Evolutionary conservation across 23 red algal genomes (phyloP), one percentile per base, ranked within the genome.

Genomic region (Agarophyton chilense): DNA sequence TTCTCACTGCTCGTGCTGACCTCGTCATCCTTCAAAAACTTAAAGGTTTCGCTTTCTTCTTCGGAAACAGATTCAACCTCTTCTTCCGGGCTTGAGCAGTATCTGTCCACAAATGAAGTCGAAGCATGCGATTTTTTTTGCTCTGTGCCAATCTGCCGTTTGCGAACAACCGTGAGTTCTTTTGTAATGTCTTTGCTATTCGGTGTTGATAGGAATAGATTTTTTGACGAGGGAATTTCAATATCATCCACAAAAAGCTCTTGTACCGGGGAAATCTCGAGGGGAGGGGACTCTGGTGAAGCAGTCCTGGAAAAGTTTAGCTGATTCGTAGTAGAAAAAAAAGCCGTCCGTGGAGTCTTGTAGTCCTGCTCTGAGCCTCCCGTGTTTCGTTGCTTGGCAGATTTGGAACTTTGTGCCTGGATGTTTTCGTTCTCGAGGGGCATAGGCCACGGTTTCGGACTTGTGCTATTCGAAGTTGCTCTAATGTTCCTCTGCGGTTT

Each of bases 391-490:
- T 29, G 39, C 21, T 29, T 74, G 0, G 41, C 33, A 3, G 9
- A 29, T 21, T 10, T 18, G 21, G 19, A 47, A 74, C 10, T 47
- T 46, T 25, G 43, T 74, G 41, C 13, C 18, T 42, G 35, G 10
- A 9, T 39, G 3, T 74, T 31, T 12, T 74, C 21, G 21, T 13
- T 26, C 21, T 74, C 2, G 2, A 39, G 10, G 12, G 68, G 68
- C 68, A 74, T 74, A 39, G 68, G 68, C 68, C 68, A 74, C 68
- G 68, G 68, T 13, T 49, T 43, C 19, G 68, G 68, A 49, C 43
- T 25, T 47, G n/a, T 26, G 34, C 24, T 72, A 34, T 18, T 72
- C 34, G 31, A 8, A 3, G 68, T 47, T 18, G 16, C 14, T 39
- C 21, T 74, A 47, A 14, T 65, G 60, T 14, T 65, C 0, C 14